A percentile compares a stretch with the other conserved stretches of the same genome.
These are phyloP conservation scores for Chondrostereum purpureum DNA, from an alignment of 1,284 basidiomycete genomes.

Conservation along the genomic window DNA sequence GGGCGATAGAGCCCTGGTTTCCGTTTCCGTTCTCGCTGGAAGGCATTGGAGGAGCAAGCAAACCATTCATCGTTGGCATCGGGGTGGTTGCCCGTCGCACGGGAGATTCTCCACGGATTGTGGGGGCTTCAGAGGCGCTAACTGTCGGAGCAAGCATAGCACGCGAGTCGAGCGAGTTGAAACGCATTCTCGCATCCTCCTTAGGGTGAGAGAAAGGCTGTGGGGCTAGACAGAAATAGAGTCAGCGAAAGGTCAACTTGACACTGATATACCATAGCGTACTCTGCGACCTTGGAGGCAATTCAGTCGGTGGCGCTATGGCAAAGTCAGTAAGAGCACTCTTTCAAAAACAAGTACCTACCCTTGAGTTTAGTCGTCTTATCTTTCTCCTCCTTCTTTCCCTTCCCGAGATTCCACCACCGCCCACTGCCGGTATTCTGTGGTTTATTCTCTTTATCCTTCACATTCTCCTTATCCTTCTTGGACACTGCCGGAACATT, in stretches of 20 bases:
- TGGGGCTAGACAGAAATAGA: slow-evolving; percentile 30
- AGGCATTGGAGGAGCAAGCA: slow-evolving; percentile 29
- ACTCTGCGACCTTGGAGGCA: neutral
- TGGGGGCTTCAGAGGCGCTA: neutral
- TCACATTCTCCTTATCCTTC: neutral
- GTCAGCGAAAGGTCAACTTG: slow-evolving; percentile 1
- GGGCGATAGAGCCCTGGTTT: slow-evolving; percentile 53
- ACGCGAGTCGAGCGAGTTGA: slow-evolving; percentile 60
- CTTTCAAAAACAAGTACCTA: slow-evolving; percentile 15
- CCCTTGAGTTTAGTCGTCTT: neutral
- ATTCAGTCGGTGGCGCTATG: slow-evolving; percentile 12
- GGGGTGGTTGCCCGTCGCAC: slow-evolving; percentile 28
- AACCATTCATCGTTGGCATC: slow-evolving; percentile 24
- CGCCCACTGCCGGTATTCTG: neutral
- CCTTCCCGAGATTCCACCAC: slow-evolving; percentile 5
- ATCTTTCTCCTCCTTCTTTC: neutral
- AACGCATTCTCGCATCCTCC: slow-evolving; percentile 39
- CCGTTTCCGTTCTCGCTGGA: slow-evolving; percentile 11
- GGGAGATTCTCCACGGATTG: neutral
- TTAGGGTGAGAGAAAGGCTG: slow-evolving; percentile 33
- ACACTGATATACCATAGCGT: slow-evolving; percentile 22
- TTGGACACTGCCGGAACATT: neutral
- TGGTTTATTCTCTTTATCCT: slow-evolving; percentile 2
- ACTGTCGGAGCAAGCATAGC: slow-evolving; percentile 33
- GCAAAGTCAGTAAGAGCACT: slow-evolving; percentile 29